Percentiles rank a stretch among this genome's conserved stretches.
Evolutionary conservation across 179 eudicot species (phyloP).

Genomic region (Monotropa hypopitys): DNA sequence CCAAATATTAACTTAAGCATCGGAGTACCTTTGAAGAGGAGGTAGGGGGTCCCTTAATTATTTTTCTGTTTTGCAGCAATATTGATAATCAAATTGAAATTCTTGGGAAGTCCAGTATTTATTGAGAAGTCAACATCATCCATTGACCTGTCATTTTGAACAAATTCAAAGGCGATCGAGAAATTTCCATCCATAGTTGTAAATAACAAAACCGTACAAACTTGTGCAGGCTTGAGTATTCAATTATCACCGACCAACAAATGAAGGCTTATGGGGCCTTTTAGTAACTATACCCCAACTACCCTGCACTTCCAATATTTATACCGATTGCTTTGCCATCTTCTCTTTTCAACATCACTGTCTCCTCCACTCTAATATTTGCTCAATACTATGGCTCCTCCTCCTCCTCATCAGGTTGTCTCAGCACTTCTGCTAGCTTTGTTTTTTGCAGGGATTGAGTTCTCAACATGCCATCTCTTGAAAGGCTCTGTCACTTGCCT

Average conservation of each 20-base stretch:
- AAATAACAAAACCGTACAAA: no score
- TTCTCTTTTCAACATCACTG: neutral
- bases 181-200: no score
- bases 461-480: constrained; percentile 18
- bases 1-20: no score
- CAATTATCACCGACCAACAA: constrained; percentile 9
- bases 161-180: no score
- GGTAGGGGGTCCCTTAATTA: no score
- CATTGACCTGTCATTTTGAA: no score
- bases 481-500: constrained; percentile 49
- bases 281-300: constrained; percentile 7
- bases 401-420: neutral
- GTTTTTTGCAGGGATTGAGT: constrained; percentile 25
- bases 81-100: no score
- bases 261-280: constrained; percentile 7
- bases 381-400: constrained; percentile 22
- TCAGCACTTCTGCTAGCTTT: constrained; percentile 18
- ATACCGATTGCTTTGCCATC: neutral
- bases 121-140: no score
- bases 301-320: neutral
- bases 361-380: neutral
- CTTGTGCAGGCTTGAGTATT: neutral
- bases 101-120: no score
- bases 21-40: no score
- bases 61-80: no score